Conservation (phyloP, 371 early-diverging fungal species). For the Fennellomyces sp. region DNA sequence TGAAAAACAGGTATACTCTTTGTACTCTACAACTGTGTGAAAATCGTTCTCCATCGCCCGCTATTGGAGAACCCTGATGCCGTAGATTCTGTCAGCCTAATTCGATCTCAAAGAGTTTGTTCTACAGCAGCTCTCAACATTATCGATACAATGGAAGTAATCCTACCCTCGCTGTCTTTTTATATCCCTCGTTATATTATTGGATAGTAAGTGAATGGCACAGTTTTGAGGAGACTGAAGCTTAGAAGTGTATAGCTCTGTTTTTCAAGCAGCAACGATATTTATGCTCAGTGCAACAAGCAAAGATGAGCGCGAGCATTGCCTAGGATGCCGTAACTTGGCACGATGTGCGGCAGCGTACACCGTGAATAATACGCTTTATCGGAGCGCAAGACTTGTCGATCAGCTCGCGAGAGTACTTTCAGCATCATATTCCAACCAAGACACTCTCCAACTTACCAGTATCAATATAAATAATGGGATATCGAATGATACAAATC, state of each 20-base stretch:
- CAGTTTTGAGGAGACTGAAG: background rate
- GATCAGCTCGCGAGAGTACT: too few species aligned
- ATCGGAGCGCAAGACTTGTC: background rate
- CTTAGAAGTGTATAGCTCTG: slow-evolving; percentile 18
- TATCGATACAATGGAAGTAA: slow-evolving; percentile 17
- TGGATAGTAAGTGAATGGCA: slow-evolving; percentile 28
- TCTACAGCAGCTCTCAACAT: slow-evolving; percentile 33
- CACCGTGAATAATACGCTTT: slow-evolving; percentile 7
- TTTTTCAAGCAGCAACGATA: slow-evolving; percentile 44
- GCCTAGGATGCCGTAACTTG: slow-evolving; percentile 23
- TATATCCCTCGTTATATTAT: slow-evolving; percentile 39
- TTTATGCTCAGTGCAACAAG: slow-evolving; percentile 42
- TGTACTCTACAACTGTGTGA: slow-evolving; percentile 23
- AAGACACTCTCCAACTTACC: background rate
- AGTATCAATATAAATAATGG: too few species aligned
- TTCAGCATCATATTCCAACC: too few species aligned
- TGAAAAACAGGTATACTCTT: background rate
- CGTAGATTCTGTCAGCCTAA: slow-evolving; percentile 7
- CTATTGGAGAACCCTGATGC: slow-evolving; percentile 8
- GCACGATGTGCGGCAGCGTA: slow-evolving; percentile 23
- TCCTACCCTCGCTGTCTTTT: slow-evolving; percentile 11
- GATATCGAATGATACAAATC: too few species aligned
- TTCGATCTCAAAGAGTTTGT: slow-evolving; percentile 34
- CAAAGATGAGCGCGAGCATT: slow-evolving; percentile 19
- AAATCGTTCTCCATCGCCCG: slow-evolving; percentile 18